phyloP scores from a whole-genome alignment of 83 land plant species.

The Diphasiastrum complanatum region DNA sequence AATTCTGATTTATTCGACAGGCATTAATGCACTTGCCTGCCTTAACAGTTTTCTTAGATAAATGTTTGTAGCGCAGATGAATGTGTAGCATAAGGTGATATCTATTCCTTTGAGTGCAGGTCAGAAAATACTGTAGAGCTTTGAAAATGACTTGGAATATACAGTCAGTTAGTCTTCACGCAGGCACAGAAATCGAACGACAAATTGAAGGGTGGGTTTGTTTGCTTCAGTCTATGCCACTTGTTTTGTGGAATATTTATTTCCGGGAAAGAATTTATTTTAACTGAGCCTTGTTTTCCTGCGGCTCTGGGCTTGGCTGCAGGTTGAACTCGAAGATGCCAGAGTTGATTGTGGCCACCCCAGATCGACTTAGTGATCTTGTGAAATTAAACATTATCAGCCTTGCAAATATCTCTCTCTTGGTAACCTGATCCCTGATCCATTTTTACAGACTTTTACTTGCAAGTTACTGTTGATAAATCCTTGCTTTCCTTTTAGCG shows the following conservation, averaged over 20 bases:
- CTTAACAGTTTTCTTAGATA: too few relatives aligned
- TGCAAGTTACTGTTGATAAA: too few relatives aligned
- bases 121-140: slow-evolving; percentile 2
- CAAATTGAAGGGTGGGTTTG: slow-evolving; percentile 9
- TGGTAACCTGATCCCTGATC: background rate
- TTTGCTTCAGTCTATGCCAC: too few relatives aligned
- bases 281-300: too few relatives aligned
- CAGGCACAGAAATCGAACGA: background rate
- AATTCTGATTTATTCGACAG: too few relatives aligned
- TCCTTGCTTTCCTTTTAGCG: too few relatives aligned
- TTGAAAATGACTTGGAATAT: background rate
- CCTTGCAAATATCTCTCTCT: slow-evolving; percentile 1
- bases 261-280: too few relatives aligned
- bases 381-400: background rate
- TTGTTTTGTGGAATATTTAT: too few relatives aligned
- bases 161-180: slow-evolving; percentile 6
- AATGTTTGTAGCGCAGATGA: too few relatives aligned
- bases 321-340: background rate
- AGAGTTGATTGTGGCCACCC: slow-evolving; percentile 10
- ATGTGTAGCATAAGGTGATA: background rate
- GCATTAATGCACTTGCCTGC: too few relatives aligned
- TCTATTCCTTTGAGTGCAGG: background rate
- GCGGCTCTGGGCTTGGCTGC: too few relatives aligned
- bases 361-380: slow-evolving; percentile 14
- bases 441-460: too few relatives aligned